Base-by-base conservation (phyloP, 805 yeast genomes). In the Myxozyma geophila region DNA sequence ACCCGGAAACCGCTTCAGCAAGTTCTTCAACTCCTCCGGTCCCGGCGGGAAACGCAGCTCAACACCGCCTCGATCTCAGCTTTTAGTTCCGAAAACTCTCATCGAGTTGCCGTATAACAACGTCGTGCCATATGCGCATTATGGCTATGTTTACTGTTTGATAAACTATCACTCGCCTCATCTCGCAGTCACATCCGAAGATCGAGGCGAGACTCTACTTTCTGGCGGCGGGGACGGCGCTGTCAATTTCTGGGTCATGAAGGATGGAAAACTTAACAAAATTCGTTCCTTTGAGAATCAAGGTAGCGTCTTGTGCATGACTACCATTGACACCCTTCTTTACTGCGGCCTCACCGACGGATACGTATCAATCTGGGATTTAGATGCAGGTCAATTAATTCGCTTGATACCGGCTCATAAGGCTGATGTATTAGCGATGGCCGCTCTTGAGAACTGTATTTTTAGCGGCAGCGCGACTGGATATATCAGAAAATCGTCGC, bases 191-290 rank as follows among this genome's bases (percentile, higher is more conserved):
- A 53, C 52, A 17, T 19, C 58, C 35, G 59, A 47, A 37, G 59
- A 52, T n/a, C 15, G 52, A 70, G 64, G 75, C 5, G 82, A 81
- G 44, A 74, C 78, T 9, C 72, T 89, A 7, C 75, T 87, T 3
- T 81, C 89, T 1, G 93, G 96, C 35, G 96, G 97, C 56, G 98
- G 98, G 52, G 98, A 95, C 76, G 98, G 98, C 0, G 70, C 82
- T 8, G 83, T 88, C n/a, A 90, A 90, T 70, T 74, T 91, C 12
- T 93, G 98, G 98, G 83, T 84, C 0, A 70, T 85, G 35, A 67
- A 70, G 5, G 66, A 67, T 0, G 69, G 69, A 8, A 19, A 23
- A 17, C 39, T 66, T 1, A 13, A 9, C 33, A 35, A 49, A n/a
- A 13, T 50, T 33, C 44, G 63, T 7, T 44, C 69, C 35, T 46